A percentile compares a stretch with the other conserved stretches of the same genome.
These are phyloP conservation scores for Epichloe amarillans DNA, from an alignment of 2,329 filamentous ascomycete species.

Conservation along the genomic window DNA sequence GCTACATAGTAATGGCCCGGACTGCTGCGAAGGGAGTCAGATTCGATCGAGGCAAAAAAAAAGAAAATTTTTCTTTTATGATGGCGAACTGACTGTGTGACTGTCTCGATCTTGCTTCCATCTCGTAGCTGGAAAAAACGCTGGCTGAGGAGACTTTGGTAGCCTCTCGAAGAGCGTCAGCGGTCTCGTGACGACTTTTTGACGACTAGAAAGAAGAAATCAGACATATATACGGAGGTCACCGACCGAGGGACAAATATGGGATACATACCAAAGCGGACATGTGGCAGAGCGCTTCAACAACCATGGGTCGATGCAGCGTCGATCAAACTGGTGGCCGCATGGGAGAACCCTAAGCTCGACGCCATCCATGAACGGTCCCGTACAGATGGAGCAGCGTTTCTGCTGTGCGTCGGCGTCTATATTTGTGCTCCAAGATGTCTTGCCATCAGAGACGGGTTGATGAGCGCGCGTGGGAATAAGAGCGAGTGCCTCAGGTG, in stretches of 20 bases:
- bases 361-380: not conserved
- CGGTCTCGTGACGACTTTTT: not conserved
- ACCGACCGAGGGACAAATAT: too few relatives aligned
- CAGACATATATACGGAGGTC: too few relatives aligned
- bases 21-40: not conserved
- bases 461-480: not conserved
- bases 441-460: not conserved
- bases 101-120: not conserved
- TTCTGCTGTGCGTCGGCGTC: not conserved
- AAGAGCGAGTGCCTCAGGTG: not conserved
- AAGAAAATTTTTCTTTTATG: accelerated
- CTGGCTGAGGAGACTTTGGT: not conserved
- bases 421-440: not conserved
- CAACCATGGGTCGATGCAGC: constrained; percentile 4
- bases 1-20: not conserved
- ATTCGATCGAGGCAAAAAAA: too few relatives aligned
- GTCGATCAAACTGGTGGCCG: constrained; percentile 2
- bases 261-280: constrained; percentile 1
- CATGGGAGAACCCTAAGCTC: constrained; percentile 2
- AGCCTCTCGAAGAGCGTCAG: not conserved
- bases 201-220: not conserved
- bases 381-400: constrained; percentile 3
- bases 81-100: not conserved
- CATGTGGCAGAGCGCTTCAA: constrained; percentile 1
- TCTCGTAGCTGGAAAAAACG: not conserved